Conservation (phyloP, 1,284 basidiomycete genomes). For the Austropuccinia psidii region DNA sequence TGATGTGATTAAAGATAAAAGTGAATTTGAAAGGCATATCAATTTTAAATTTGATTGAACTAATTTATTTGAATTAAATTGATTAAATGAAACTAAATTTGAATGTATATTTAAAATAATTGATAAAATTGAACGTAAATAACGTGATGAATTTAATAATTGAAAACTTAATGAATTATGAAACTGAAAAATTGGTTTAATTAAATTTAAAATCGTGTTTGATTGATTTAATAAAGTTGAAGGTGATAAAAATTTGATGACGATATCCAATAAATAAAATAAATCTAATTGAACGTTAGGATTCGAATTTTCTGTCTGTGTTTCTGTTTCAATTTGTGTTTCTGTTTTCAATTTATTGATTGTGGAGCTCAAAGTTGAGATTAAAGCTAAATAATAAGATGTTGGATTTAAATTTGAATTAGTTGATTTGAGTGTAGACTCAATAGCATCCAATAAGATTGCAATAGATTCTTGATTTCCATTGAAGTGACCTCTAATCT, state of each 20-base stretch:
- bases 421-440: slow-evolving; percentile 75
- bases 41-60: slow-evolving; percentile 61
- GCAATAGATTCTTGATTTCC: slow-evolving; percentile 86
- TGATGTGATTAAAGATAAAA: slow-evolving; percentile 66
- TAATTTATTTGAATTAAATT: slow-evolving; percentile 60
- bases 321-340: slow-evolving; percentile 47
- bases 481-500: slow-evolving; percentile 80
- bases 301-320: slow-evolving; percentile 58
- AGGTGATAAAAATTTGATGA: slow-evolving; percentile 61
- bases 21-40: slow-evolving; percentile 53
- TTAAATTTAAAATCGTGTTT: slow-evolving; percentile 49
- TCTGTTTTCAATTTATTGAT: slow-evolving; percentile 49
- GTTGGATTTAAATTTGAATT: slow-evolving; percentile 63
- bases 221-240: slow-evolving; percentile 49
- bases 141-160: too few relatives aligned
- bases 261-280: slow-evolving; percentile 76
- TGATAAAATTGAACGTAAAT: background rate
- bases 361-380: slow-evolving; percentile 51
- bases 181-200: background rate
- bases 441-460: slow-evolving; percentile 76
- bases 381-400: slow-evolving; percentile 78
- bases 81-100: slow-evolving; percentile 39
- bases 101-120: slow-evolving; percentile 1
- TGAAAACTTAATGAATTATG: too few relatives aligned
- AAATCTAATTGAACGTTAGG: slow-evolving; percentile 76